A percentile compares a stretch with the other conserved stretches of the same genome.
Conservation (phyloP, 306 rosid genomes). For the Heteromeles arbutifolia region DNA sequence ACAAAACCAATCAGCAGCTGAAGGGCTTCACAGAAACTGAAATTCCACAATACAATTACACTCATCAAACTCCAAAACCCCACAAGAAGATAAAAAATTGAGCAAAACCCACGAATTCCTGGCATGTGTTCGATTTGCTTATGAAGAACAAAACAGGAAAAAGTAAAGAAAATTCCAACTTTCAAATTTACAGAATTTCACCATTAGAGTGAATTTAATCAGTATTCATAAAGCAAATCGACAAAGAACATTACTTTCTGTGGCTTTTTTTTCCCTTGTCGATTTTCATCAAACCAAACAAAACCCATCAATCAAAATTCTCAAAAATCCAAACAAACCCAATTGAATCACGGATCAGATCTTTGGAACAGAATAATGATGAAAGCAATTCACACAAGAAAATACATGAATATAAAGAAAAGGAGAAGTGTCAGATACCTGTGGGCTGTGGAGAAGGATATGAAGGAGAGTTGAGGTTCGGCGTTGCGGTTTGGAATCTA, state of each 20-base stretch:
- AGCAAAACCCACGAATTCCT: not conserved
- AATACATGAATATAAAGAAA: not conserved
- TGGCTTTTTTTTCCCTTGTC: not conserved
- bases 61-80: not conserved
- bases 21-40: not conserved
- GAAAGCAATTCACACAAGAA: not conserved
- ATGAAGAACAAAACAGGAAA: not conserved
- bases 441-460: not conserved
- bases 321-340: not conserved
- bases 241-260: not conserved
- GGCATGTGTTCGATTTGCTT: not conserved
- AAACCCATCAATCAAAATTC: not conserved
- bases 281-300: not conserved
- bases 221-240: not conserved
- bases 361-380: not conserved
- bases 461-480: not conserved
- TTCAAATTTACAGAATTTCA: not conserved
- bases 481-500: not conserved
- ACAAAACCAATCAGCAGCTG: slow-evolving; percentile 11
- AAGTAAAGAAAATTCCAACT: not conserved
- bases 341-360: slow-evolving; percentile 1
- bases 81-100: not conserved
- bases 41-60: not conserved
- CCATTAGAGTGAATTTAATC: not conserved
- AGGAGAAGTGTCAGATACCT: not conserved